Conservation (phyloP, 1,284 basidiomycete species). For the Polyporus tsugae region DNA sequence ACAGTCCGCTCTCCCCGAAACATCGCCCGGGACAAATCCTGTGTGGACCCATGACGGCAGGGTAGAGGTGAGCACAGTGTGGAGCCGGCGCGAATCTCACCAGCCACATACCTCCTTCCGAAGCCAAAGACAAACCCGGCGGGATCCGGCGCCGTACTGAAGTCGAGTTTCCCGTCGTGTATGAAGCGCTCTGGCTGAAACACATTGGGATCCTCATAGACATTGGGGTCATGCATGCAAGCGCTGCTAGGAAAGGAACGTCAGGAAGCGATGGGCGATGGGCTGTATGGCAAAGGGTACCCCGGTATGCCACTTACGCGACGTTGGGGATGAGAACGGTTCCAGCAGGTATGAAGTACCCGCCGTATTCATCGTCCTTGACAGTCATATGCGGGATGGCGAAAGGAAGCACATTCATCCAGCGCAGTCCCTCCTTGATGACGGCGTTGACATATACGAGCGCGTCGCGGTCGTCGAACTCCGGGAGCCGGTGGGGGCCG, state of each 20-base stretch:
- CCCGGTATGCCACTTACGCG: conserved; percentile 33
- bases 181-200: conserved; percentile 6
- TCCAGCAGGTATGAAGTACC: conserved; percentile 36
- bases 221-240: neutral
- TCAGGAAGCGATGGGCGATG: neutral
- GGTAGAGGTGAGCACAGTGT: too few species aligned
- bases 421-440: conserved; percentile 35
- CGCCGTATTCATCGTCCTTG: conserved; percentile 30
- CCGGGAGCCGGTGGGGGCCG: conserved; percentile 36
- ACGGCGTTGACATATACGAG: conserved; percentile 35
- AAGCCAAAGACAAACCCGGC: neutral
- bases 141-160: neutral
- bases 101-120: neutral
- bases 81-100: neutral
- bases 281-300: neutral
- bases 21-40: conserved; percentile 8
- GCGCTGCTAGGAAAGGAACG: neutral
- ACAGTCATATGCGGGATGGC: conserved; percentile 18
- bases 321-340: conserved; percentile 35
- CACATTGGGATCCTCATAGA: neutral
- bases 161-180: conserved; percentile 2
- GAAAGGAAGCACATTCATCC: conserved; percentile 31
- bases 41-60: too few species aligned
- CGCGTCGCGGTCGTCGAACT: conserved; percentile 26
- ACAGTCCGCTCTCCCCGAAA: conserved; percentile 1